Evolutionary conservation across 2,329 filamentous ascomycete species (phyloP), one percentile per base, ranked within the genome.

Genomic region (Colletotrichum navitas): DNA sequence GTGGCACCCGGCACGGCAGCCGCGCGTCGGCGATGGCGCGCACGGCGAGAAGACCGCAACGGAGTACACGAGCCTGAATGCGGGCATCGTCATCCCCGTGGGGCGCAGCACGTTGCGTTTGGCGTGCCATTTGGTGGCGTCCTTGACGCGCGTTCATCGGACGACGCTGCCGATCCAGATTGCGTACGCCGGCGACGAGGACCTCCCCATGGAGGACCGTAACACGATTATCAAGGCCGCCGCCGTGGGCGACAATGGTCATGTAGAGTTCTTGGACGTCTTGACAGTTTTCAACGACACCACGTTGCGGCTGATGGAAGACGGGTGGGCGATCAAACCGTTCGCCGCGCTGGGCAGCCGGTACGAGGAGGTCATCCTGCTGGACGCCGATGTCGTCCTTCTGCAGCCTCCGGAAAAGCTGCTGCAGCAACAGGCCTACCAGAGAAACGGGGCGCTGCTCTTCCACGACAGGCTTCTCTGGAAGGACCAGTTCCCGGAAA

Each of bases 381-480:
- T 83, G 2, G 83, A 84, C 34, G 78, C 82, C 34, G 82, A 84
- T 52, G 77, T 79, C 0, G 80, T 84, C 0, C 82, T 84, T 58
- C 67, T 84, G 0, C 81, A 83, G 61, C 66, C 76, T 0, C 83
- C 83, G 0, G 76, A 78, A n/a, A 60, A 72, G 1, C 75, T 85
- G 2, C 76, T 83, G 12, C 45, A 74, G 0, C 78, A 83, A 39
- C 71, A 74, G 2, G 70, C 72, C 2, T 85, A 80, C 66, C 56
- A 68, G 18, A 73, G 80, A 0, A 79, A 76, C 0, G 82, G 83
- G 0, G 80, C 76, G 0, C 70, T 82, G 0, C 77, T 85, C 4
- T 84, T 84, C 67, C 83, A 84, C 68, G 82, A 84, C 65, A 75
- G 83, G n/a, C 75, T 83, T 2, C 70, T 84, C 0, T 82, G 80